Conservation (phyloP, 2,329 filamentous ascomycete genomes). For the Aspergillus quadrilineatus region DNA sequence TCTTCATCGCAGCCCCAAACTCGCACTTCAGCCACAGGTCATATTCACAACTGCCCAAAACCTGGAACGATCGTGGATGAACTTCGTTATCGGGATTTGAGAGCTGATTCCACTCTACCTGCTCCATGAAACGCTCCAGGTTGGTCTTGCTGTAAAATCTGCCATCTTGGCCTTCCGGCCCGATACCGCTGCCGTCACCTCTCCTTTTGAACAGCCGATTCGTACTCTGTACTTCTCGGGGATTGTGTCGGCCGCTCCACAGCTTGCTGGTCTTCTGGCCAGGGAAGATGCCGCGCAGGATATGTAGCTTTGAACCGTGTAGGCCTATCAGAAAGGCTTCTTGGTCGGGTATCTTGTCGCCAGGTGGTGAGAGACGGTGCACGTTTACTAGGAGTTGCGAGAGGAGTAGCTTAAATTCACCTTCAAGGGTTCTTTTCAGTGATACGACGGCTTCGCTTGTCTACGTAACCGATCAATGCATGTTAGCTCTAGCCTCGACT, state of each 20-base stretch:
- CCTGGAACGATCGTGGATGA: constrained; percentile 21
- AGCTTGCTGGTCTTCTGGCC: constrained; percentile 27
- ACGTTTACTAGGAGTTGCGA: constrained; percentile 25
- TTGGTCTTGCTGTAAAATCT: constrained; percentile 21
- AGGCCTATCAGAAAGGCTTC: constrained; percentile 30
- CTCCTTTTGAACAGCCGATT: neutral
- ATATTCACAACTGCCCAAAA: constrained; percentile 28
- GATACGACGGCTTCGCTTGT: constrained; percentile 16
- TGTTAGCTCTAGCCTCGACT: neutral
- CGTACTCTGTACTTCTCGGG: neutral
- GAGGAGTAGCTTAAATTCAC: constrained; percentile 30
- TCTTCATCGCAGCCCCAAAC: constrained; percentile 20
- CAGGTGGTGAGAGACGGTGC: constrained; percentile 16
- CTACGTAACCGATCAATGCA: constrained; percentile 5
- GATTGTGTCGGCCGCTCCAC: constrained; percentile 23
- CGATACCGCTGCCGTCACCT: neutral
- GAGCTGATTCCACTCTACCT: constrained; percentile 18
- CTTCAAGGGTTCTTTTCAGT: constrained; percentile 19
- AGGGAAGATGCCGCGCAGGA: constrained; percentile 30
- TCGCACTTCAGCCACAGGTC: constrained; percentile 27
- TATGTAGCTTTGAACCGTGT: constrained; percentile 29
- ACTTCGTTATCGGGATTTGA: constrained; percentile 19
- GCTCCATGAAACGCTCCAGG: constrained; percentile 18
- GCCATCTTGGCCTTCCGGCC: neutral
- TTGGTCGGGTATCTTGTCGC: constrained; percentile 31